A percentile compares a stretch with the other conserved stretches of the same genome.
Conservation (phyloP, 139 green algal genomes). For the Eudorina sp. region DNA sequence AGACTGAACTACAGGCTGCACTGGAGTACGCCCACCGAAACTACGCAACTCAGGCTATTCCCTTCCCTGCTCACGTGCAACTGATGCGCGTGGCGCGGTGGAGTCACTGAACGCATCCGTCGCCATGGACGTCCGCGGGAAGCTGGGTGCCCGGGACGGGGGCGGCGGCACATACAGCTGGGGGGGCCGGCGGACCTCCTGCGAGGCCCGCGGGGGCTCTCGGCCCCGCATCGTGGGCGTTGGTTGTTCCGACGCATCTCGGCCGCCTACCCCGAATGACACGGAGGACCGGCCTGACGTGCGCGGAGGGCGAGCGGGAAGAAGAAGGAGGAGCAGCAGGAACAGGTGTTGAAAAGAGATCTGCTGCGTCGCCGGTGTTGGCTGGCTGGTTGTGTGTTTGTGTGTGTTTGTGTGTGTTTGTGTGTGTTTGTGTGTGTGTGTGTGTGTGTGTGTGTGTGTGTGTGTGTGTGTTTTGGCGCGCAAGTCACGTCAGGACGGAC, state of each 20-base stretch:
- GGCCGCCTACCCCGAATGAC: neutral
- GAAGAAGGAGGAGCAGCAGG: neutral
- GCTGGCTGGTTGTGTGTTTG: no score
- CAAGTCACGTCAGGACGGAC: no score
- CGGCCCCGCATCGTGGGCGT: conserved; percentile 10
- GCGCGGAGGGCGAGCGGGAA: neutral
- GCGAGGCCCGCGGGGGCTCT: neutral
- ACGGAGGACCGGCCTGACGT: neutral
- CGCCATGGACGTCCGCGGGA: neutral
- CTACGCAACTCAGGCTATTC: no score
- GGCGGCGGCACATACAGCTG: neutral
- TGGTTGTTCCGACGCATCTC: neutral
- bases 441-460: no score
- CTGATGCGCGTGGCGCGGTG: neutral
- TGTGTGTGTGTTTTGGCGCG: no score
- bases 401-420: no score
- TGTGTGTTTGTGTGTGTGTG: no score
- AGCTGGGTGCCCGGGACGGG: neutral
- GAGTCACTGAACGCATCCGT: neutral
- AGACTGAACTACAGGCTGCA: no score
- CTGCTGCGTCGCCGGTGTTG: no score
- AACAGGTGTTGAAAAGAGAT: no score
- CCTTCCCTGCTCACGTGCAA: neutral
- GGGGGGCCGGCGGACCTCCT: neutral
- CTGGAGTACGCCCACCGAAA: no score